These are phyloP conservation scores for Eimeria sp. DNA, from an alignment of 169 alveolate species.

Conservation along the genomic window DNA sequence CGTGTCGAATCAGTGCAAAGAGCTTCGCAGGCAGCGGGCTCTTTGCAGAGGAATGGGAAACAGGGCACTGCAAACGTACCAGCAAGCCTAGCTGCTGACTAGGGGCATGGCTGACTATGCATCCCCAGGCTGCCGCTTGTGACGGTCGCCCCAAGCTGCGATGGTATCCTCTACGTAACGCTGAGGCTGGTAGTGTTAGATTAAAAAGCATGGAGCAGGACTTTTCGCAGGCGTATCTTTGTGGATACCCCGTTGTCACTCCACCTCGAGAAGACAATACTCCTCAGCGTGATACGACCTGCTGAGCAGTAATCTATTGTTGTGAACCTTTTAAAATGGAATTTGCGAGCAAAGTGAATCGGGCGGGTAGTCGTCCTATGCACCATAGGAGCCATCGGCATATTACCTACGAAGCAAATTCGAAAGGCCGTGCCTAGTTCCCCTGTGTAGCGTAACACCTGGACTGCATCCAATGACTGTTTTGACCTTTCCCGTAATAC, in stretches of 20 bases:
- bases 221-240: not conserved
- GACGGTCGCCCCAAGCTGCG: not conserved
- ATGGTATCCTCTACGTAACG: not conserved
- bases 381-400: not conserved
- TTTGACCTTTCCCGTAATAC: not conserved
- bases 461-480: not conserved
- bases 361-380: not conserved
- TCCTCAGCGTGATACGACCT: not conserved
- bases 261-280: not conserved
- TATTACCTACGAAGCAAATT: not conserved
- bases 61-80: not conserved
- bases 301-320: not conserved
- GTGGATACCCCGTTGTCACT: not conserved
- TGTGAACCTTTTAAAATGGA: not conserved
- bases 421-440: not conserved
- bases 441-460: not conserved
- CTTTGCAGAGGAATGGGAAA: constrained; percentile 25
- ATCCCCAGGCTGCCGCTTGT: not conserved
- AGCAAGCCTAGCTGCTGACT: constrained; percentile 18
- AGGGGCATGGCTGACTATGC: not conserved
- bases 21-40: constrained; percentile 26
- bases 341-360: not conserved
- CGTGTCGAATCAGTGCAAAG: constrained; percentile 72
- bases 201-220: not conserved
- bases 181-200: not conserved